These are phyloP conservation scores for Fusarium kyushuense DNA, from an alignment of 2,329 filamentous ascomycete species.

Conservation along the genomic window DNA sequence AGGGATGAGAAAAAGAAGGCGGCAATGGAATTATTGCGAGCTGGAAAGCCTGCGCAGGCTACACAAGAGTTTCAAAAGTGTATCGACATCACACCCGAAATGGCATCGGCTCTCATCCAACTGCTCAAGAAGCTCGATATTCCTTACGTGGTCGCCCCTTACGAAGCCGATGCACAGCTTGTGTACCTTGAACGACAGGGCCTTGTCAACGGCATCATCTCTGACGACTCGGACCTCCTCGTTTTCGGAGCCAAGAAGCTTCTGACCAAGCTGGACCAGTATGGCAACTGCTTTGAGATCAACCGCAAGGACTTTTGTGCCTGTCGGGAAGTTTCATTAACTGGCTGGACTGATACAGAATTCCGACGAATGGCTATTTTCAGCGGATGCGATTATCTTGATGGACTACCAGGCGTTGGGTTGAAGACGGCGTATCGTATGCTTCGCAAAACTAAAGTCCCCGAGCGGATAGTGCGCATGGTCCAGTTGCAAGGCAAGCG, in stretches of 20 bases:
- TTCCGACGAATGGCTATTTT: conserved; percentile 97
- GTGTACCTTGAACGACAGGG: conserved; percentile 92
- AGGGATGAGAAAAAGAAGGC: conserved; percentile 81
- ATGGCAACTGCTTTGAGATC: conserved; percentile 93
- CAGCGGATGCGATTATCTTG: conserved; percentile 96
- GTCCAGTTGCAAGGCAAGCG: conserved; percentile 91
- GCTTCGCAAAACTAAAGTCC: conserved; percentile 88
- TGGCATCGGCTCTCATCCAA: conserved; percentile 92
- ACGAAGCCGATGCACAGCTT: conserved; percentile 97
- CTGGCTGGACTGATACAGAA: conserved; percentile 91
- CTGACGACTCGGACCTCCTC: conserved; percentile 94
- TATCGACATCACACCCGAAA: conserved; percentile 94
- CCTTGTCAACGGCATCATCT: conserved; percentile 86
- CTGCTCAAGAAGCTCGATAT: conserved; percentile 85
- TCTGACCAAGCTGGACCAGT: conserved; percentile 93
- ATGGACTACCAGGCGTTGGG: conserved; percentile 85
- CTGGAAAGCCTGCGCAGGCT: conserved; percentile 84
- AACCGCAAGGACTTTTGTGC: conserved; percentile 89
- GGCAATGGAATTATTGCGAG: conserved; percentile 82
- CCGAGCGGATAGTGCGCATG: conserved; percentile 84
- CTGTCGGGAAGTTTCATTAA: conserved; percentile 87
- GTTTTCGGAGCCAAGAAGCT: conserved; percentile 94
- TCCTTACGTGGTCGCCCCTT: conserved; percentile 92
- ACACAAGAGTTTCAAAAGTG: conserved; percentile 92
- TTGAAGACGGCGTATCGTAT: conserved; percentile 93